Base-by-base conservation (phyloP, 2,329 filamentous ascomycete genomes). In the Colletotrichum tropicicola region DNA sequence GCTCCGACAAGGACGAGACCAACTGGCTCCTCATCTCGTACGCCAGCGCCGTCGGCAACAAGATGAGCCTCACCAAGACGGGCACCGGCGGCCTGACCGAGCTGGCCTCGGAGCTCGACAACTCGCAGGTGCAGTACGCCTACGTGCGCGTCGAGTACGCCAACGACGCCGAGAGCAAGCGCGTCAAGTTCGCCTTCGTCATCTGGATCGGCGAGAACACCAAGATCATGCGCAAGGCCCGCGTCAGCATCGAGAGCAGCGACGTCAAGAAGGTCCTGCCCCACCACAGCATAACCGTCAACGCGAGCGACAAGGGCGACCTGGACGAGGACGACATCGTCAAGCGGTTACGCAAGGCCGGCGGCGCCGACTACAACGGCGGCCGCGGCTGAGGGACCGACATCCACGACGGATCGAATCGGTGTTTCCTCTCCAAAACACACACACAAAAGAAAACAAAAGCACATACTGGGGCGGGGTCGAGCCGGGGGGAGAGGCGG, bases 281-380 rank as follows among this genome's bases (percentile, higher is more conserved):
- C n/a, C 89, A 91, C 73, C 87, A 91, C 74, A 89, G 87, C 74
- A 85, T 91, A 65, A 83, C 88, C 72, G 82, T 92, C 52, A 87
- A 90, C 71, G 87, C 88, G 3, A 79, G 82, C 65, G 87, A 90
- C 70, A 82, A 79, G 76, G 77, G 78, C 27, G 90, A 92, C 72
- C 75, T 92, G 59, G 84, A 86, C 17, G 87, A 89, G 77, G 78
- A 80, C 67, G 87, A 89, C 19, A 83, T 92, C 54, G 87, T 91
- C 15, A 75, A 82, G 65, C 79, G 85, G 72, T 76, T 91, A 77
- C 80, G 89, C 75, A 89, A 87, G 79, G 89, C 86, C 4, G 90
- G 90, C 59, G 90, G 90, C 30, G 89, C 89, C 15, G 90, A 92
- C 76, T 92, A 91, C 82, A 89, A 91, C 72, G 88, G 89, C 7